Conservation (phyloP, 2,329 filamentous ascomycete genomes). For the Fusarium sororula region DNA sequence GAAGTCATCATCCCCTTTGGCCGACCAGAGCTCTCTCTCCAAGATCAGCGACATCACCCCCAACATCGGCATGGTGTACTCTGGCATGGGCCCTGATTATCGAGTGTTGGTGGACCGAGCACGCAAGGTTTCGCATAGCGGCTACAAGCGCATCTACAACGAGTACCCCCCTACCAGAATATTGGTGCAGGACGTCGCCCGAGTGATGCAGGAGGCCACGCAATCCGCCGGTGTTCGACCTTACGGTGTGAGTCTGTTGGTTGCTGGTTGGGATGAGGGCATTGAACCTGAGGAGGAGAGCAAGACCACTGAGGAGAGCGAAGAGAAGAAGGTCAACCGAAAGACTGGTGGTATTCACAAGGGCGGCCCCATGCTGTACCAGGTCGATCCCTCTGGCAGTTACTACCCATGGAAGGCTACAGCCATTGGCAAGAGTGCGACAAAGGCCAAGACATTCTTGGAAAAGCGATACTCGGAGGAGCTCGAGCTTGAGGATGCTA, state of each 20-base stretch:
- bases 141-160: slow-evolving; percentile 99
- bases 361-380: slow-evolving; percentile 96
- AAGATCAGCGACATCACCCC: slow-evolving; percentile 99
- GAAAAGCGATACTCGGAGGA: slow-evolving; percentile 99
- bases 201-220: slow-evolving; percentile 98
- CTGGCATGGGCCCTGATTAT: slow-evolving; percentile 98
- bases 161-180: slow-evolving; percentile 99
- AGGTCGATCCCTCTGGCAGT: slow-evolving; percentile 98
- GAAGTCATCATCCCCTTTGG: slow-evolving; percentile 97
- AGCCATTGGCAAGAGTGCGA: slow-evolving; percentile 97
- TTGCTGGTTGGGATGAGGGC: slow-evolving; percentile 98
- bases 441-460: slow-evolving; percentile 97
- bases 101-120: slow-evolving; percentile 97
- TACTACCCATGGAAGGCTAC: slow-evolving; percentile 99
- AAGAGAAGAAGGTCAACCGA: slow-evolving; percentile 77
- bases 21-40: slow-evolving; percentile 92
- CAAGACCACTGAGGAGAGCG: slow-evolving; percentile 60
- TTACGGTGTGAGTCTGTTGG: slow-evolving; percentile 93
- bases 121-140: slow-evolving; percentile 96
- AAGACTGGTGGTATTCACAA: slow-evolving; percentile 97
- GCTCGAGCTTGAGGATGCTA: slow-evolving; percentile 95
- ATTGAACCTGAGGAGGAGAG: slow-evolving; percentile 84
- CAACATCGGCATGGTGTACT: slow-evolving; percentile 99
- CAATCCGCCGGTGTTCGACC: slow-evolving; percentile 97
- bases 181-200: slow-evolving; percentile 96